Percentiles rank a stretch among this genome's conserved stretches.
Evolutionary conservation across 768 basidiomycete species (phyloP).

Genomic region (Boletus fagicola): DNA sequence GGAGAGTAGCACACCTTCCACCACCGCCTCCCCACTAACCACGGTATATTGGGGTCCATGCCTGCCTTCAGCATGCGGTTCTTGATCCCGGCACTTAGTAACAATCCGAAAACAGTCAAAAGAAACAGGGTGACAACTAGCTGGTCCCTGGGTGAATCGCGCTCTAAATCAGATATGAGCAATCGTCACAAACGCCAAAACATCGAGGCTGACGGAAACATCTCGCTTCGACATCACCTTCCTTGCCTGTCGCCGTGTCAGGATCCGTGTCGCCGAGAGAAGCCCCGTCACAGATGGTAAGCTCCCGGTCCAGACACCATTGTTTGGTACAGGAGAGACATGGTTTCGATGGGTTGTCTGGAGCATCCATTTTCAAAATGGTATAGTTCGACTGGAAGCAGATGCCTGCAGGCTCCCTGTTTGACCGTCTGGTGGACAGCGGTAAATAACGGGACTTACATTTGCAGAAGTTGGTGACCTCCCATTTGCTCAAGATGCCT

Average conservation of each 20-base stretch:
- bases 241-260: slow-evolving; percentile 91
- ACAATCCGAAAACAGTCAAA: slow-evolving; percentile 79
- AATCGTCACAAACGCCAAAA: slow-evolving; percentile 30
- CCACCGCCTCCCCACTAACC: slow-evolving; percentile 68
- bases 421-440: background rate
- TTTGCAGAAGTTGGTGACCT: slow-evolving; percentile 90
- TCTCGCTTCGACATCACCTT: slow-evolving; percentile 92
- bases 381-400: slow-evolving; percentile 87
- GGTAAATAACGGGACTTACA: slow-evolving; percentile 42
- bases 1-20: slow-evolving; percentile 66
- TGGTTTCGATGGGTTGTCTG: slow-evolving; percentile 84
- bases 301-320: slow-evolving; percentile 92
- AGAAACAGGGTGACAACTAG: slow-evolving; percentile 90
- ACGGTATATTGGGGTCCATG: slow-evolving; percentile 58
- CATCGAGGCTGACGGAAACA: slow-evolving; percentile 80
- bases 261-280: slow-evolving; percentile 84
- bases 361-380: slow-evolving; percentile 75
- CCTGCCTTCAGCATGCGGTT: slow-evolving; percentile 79
- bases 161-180: slow-evolving; percentile 52
- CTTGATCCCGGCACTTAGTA: slow-evolving; percentile 83
- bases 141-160: slow-evolving; percentile 94
- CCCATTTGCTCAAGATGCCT: slow-evolving; percentile 69
- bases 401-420: slow-evolving; percentile 57
- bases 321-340: slow-evolving; percentile 93
- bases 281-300: slow-evolving; percentile 79